Base-by-base conservation (phyloP, 352 stramenopile genomes). In the Pythium sukuiense region DNA sequence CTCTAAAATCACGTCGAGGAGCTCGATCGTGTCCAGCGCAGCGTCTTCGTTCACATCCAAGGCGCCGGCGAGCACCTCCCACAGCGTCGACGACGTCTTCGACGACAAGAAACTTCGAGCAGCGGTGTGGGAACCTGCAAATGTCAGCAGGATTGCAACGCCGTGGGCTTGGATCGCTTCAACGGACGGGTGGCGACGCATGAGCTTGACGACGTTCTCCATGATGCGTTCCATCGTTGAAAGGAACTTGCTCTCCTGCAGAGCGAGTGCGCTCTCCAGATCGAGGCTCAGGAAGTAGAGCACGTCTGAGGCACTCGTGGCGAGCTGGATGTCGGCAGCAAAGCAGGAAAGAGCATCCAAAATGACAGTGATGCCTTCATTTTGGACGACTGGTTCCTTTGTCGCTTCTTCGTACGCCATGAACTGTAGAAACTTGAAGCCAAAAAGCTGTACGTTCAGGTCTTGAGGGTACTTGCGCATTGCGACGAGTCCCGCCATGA, bases 361-460 rank as follows among this genome's bases (percentile, higher is more conserved):
- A 0, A 86, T 56, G 1, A 65, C 59, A 5, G 65, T 41, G 1
- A 93, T 46, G 0, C 80, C 78, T 1, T 71, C 48, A 12, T 68
- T 41, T 3, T 69, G 52, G n/a, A 70, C 32, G n/a, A 92, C 79
- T 2, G 63, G 61, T 13, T 79, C 62, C 59, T 85, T 92, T 29
- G 73, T 71, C 11, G 75, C 63, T 14, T 90, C 76, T 48, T 92
- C 85, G 29, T 86, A 79, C 7, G 71, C 70, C 76, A 93, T 87
- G 37, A 80, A 74, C 66, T 88, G 83, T 2, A 93, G 68, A 32
- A 93, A 88, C 50, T 87, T 85, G 63, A 80, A 90, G 6, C 78
- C 76, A 54, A 68, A 74, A 1, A 84, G 46, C 52, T 90, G 81
- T 6, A 90, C 67, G 0, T 60, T 48, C 18, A 76, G 59, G 6